A percentile compares a stretch with the other conserved stretches of the same genome.
Conservation (phyloP, 148 eudicot genomes). For the Rhododendron ferrugineum region DNA sequence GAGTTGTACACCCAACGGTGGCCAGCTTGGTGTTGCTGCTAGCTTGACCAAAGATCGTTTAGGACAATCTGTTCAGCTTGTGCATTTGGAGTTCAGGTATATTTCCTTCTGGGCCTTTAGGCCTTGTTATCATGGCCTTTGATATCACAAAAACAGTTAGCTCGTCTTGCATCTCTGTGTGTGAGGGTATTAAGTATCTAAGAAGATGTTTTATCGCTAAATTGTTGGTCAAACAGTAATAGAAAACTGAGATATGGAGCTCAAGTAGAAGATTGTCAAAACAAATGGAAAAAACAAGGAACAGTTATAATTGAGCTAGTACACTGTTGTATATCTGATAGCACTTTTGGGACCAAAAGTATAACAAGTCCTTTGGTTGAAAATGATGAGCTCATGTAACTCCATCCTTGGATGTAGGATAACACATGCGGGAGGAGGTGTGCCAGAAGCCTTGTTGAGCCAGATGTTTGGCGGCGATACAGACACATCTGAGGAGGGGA, state of each 20-base stretch:
- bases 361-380: neutral
- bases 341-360: neutral
- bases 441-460: constrained; percentile 66
- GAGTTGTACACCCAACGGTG: constrained; percentile 60
- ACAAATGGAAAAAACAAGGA: neutral
- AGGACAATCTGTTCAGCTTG: constrained; percentile 71
- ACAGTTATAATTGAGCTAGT: neutral
- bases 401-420: constrained; percentile 44
- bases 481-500: constrained; percentile 71
- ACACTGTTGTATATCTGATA: neutral
- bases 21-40: constrained; percentile 55
- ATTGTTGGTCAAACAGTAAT: neutral
- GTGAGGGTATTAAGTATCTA: neutral
- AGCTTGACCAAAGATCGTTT: constrained; percentile 49
- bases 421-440: constrained; percentile 69
- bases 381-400: neutral
- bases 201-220: neutral
- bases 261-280: neutral
- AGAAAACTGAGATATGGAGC: neutral
- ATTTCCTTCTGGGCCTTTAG: neutral
- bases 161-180: neutral
- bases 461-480: constrained; percentile 69
- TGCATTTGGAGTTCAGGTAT: constrained; percentile 84
- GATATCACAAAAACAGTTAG: neutral
- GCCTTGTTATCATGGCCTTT: neutral